Evolutionary conservation across 306 rosid species (phyloP).

Genomic region (Cajanus cajan): DNA sequence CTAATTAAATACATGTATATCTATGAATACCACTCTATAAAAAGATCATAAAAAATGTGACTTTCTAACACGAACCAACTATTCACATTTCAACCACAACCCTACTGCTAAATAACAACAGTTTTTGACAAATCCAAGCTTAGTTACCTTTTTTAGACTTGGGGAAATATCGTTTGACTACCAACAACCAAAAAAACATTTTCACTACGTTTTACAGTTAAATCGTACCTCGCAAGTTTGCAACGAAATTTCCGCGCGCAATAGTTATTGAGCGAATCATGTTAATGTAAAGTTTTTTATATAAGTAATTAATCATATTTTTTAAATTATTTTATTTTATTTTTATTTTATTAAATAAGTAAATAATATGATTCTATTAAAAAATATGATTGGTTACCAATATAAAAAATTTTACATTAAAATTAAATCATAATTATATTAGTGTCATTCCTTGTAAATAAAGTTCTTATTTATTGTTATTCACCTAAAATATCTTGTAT

Average conservation of each 20-base stretch:
- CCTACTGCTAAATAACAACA: too few relatives aligned
- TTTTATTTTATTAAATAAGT: too few relatives aligned
- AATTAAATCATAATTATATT: too few relatives aligned
- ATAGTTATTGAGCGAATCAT: too few relatives aligned
- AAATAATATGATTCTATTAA: too few relatives aligned
- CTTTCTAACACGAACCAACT: background rate
- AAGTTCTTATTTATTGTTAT: background rate
- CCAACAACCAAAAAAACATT: background rate
- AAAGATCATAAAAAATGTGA: background rate
- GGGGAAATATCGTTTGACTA: background rate
- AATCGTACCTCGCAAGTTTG: background rate
- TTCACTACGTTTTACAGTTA: background rate
- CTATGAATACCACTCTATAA: too few relatives aligned
- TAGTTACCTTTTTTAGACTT: background rate
- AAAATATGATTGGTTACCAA: too few relatives aligned
- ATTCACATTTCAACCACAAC: background rate
- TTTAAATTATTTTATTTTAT: too few relatives aligned
- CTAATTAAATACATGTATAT: background rate
- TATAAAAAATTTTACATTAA: too few relatives aligned
- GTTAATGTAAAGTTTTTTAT: too few relatives aligned
- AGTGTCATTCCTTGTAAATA: background rate
- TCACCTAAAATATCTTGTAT: background rate
- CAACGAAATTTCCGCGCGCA: background rate
- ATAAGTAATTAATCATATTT: too few relatives aligned
- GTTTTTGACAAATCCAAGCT: background rate